Percentiles rank a stretch among this genome's conserved stretches.
Evolutionary conservation across 768 basidiomycete species (phyloP).

Genomic region (Pseudohyphozyma bogoriensis): DNA sequence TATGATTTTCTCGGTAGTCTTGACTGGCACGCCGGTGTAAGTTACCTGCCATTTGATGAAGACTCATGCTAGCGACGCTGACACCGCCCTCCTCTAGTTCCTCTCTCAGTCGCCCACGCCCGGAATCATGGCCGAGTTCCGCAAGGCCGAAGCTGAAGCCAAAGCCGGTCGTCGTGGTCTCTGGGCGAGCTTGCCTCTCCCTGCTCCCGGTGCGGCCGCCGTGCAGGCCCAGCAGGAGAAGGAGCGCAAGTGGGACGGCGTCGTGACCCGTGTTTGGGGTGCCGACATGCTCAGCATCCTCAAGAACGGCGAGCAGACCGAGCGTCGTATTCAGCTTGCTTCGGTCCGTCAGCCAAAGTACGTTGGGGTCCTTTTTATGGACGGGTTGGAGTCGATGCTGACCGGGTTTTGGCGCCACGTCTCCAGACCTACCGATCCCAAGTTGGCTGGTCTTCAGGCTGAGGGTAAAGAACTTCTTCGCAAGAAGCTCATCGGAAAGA

Average conservation of each 20-base stretch:
- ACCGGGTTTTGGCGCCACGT: background rate
- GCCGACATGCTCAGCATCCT: slow-evolving; percentile 64
- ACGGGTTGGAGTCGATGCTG: background rate
- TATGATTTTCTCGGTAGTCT: no score
- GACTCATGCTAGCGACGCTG: no score
- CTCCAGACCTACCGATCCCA: slow-evolving; percentile 68
- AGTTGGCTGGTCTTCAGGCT: slow-evolving; percentile 73
- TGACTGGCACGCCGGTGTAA: slow-evolving; percentile 96
- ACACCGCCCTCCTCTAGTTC: no score
- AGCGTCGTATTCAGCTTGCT: slow-evolving; percentile 74
- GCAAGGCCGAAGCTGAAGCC: slow-evolving; percentile 67
- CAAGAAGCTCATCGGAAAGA: slow-evolving; percentile 83
- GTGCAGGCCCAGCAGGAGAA: slow-evolving; percentile 46
- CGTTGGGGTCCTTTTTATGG: slow-evolving; percentile 47
- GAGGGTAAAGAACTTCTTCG: slow-evolving; percentile 90
- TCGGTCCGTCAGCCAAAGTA: slow-evolving; percentile 54
- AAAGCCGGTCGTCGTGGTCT: slow-evolving; percentile 63
- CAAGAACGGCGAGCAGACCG: slow-evolving; percentile 50
- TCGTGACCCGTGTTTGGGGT: slow-evolving; percentile 78
- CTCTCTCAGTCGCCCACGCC: slow-evolving; percentile 48
- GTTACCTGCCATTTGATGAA: no score
- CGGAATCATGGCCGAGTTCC: slow-evolving; percentile 63
- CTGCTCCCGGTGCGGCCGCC: slow-evolving; percentile 36
- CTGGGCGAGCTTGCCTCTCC: slow-evolving; percentile 51
- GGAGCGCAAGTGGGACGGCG: slow-evolving; percentile 31